phyloP scores from a whole-genome alignment of 2,329 filamentous ascomycete species.

The Alternaria sp. region DNA sequence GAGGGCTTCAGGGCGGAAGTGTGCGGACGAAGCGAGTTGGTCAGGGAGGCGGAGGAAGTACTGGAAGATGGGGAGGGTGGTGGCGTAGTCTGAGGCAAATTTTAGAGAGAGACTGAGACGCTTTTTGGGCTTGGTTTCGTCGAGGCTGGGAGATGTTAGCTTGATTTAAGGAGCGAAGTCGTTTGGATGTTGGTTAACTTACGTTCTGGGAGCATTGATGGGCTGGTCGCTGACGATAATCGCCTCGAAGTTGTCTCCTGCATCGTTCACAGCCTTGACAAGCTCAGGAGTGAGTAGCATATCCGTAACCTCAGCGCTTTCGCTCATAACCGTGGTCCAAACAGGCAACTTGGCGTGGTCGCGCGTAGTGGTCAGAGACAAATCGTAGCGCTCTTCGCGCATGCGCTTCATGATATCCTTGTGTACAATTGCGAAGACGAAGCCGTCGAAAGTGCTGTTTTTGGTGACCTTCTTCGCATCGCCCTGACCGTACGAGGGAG shows the following conservation, averaged over 20 bases:
- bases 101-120: conserved; percentile 80
- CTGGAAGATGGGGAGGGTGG: conserved; percentile 78
- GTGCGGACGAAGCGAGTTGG: conserved; percentile 74
- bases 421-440: conserved; percentile 95
- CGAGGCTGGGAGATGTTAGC: conserved; percentile 64
- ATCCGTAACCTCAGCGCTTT: conserved; percentile 94
- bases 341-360: conserved; percentile 87
- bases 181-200: conserved; percentile 52
- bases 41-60: conserved; percentile 89
- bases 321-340: conserved; percentile 95
- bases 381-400: conserved; percentile 91
- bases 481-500: conserved; percentile 69
- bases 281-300: conserved; percentile 87
- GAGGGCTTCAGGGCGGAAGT: conserved; percentile 87
- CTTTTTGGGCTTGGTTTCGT: conserved; percentile 86
- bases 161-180: too few relatives aligned
- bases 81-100: conserved; percentile 65
- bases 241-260: conserved; percentile 79
- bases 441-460: conserved; percentile 80
- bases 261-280: conserved; percentile 76
- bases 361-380: conserved; percentile 92
- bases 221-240: conserved; percentile 91
- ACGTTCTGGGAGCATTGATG: conserved; percentile 84
- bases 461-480: conserved; percentile 69
- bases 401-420: conserved; percentile 92